phyloP scores from a whole-genome alignment of 2,329 filamentous ascomycete genomes.

The Penicillium verrucosum region DNA sequence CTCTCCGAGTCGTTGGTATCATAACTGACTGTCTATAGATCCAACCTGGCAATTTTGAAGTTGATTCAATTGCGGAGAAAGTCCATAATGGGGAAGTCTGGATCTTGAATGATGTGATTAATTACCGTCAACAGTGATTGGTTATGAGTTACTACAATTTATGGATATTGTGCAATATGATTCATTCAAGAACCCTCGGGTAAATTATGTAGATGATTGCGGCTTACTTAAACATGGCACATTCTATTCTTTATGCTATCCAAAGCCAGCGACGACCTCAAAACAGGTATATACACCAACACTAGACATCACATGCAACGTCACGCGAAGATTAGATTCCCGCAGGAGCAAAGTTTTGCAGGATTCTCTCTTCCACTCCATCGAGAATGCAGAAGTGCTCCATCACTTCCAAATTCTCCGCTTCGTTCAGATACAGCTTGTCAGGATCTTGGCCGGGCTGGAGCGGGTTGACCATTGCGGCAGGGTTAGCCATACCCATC shows the following conservation, averaged over 20 bases:
- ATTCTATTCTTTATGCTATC: slow-evolving; percentile 11
- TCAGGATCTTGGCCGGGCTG: slow-evolving; percentile 90
- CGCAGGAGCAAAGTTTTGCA: slow-evolving; percentile 49
- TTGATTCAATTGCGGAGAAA: slow-evolving; percentile 68
- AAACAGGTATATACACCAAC: slow-evolving; percentile 11
- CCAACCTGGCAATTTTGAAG: slow-evolving; percentile 75
- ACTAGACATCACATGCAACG: background rate
- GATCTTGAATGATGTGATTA: slow-evolving; percentile 64
- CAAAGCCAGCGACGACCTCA: slow-evolving; percentile 5
- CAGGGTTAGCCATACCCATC: slow-evolving; percentile 71
- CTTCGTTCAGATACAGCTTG: slow-evolving; percentile 89
- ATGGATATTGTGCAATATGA: background rate
- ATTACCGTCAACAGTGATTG: slow-evolving; percentile 40
- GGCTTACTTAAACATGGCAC: background rate
- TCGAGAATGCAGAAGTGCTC: slow-evolving; percentile 92
- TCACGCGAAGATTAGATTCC: slow-evolving; percentile 13
- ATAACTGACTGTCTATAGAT: slow-evolving; percentile 24
- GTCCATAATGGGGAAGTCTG: slow-evolving; percentile 89
- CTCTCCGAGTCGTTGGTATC: background rate
- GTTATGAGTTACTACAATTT: slow-evolving; percentile 13
- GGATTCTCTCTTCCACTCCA: slow-evolving; percentile 77
- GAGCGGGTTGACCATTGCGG: slow-evolving; percentile 68
- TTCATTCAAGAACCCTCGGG: background rate
- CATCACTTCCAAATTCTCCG: slow-evolving; percentile 91
- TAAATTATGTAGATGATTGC: background rate